Evolutionary conservation across 2,329 filamentous ascomycete species (phyloP).

Genomic region (Clonostachys chloroleuca): DNA sequence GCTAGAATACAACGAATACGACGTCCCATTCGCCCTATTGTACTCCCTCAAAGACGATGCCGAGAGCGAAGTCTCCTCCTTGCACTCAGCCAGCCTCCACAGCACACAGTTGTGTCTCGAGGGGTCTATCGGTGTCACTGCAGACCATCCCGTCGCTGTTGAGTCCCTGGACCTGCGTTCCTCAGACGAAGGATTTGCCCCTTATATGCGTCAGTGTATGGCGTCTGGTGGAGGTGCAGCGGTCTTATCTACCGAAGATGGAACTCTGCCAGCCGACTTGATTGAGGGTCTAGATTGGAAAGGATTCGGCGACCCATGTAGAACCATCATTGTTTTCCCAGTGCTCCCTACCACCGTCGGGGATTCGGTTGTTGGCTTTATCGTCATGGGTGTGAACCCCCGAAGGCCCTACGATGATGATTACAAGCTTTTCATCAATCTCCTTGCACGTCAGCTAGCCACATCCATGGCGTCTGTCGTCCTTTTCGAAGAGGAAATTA

Average conservation of each 20-base stretch:
- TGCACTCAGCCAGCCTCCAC: slow-evolving; percentile 63
- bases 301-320: slow-evolving; percentile 67
- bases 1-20: slow-evolving; percentile 68
- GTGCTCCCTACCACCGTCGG: slow-evolving; percentile 70
- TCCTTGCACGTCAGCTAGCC: slow-evolving; percentile 70
- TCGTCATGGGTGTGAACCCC: slow-evolving; percentile 76
- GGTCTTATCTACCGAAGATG: slow-evolving; percentile 61
- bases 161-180: slow-evolving; percentile 62
- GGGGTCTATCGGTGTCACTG: slow-evolving; percentile 64
- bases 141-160: slow-evolving; percentile 57
- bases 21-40: slow-evolving; percentile 72
- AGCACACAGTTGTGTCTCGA: slow-evolving; percentile 66
- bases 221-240: slow-evolving; percentile 59
- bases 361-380: slow-evolving; percentile 70
- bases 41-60: slow-evolving; percentile 71
- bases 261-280: slow-evolving; percentile 59
- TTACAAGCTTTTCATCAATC: slow-evolving; percentile 72
- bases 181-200: slow-evolving; percentile 69
- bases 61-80: slow-evolving; percentile 68
- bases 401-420: slow-evolving; percentile 76
- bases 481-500: slow-evolving; percentile 79
- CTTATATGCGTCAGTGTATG: slow-evolving; percentile 74
- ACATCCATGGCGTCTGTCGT: slow-evolving; percentile 80
- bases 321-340: slow-evolving; percentile 70
- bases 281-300: slow-evolving; percentile 65